Conservation (phyloP, 257 asterid species). For the Linderniella brevidens region DNA sequence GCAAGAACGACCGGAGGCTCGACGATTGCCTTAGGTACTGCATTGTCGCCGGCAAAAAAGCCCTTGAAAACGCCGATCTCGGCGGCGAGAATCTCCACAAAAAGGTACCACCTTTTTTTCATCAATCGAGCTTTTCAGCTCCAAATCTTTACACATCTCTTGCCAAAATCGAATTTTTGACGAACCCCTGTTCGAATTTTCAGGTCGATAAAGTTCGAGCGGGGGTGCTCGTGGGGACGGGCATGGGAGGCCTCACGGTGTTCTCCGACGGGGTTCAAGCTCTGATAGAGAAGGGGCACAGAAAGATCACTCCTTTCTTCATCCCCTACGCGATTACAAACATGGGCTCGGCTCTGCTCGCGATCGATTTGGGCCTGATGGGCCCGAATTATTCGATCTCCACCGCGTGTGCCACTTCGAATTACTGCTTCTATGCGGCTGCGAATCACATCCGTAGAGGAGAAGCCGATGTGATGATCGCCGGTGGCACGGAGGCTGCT, state of each 20-base stretch:
- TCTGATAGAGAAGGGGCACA: constrained; percentile 30
- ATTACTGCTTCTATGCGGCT: constrained; percentile 52
- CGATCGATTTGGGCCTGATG: constrained; percentile 53
- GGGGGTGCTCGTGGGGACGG: constrained; percentile 44
- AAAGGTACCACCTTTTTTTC: too few species aligned
- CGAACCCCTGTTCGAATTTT: background rate
- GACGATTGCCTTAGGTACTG: constrained; percentile 42
- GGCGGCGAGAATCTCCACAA: constrained; percentile 22
- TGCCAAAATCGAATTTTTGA: too few species aligned
- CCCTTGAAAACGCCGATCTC: constrained; percentile 37
- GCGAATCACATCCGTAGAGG: constrained; percentile 58
- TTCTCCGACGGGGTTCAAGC: constrained; percentile 29
- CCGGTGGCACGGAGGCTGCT: constrained; percentile 59
- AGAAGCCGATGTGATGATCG: constrained; percentile 57
- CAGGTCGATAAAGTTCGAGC: constrained; percentile 35
- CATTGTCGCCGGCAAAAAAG: constrained; percentile 47
- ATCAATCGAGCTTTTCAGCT: too few species aligned
- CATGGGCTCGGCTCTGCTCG: constrained; percentile 44
- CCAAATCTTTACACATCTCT: too few species aligned
- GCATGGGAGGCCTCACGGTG: constrained; percentile 31
- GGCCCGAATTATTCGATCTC: constrained; percentile 62
- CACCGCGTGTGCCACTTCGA: constrained; percentile 62
- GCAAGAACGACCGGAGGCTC: constrained; percentile 39
- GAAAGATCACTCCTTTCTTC: constrained; percentile 34
- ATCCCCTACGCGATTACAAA: constrained; percentile 34